Conservation (phyloP, 1,139 yeast genomes). For the Candida labiduridarum region DNA sequence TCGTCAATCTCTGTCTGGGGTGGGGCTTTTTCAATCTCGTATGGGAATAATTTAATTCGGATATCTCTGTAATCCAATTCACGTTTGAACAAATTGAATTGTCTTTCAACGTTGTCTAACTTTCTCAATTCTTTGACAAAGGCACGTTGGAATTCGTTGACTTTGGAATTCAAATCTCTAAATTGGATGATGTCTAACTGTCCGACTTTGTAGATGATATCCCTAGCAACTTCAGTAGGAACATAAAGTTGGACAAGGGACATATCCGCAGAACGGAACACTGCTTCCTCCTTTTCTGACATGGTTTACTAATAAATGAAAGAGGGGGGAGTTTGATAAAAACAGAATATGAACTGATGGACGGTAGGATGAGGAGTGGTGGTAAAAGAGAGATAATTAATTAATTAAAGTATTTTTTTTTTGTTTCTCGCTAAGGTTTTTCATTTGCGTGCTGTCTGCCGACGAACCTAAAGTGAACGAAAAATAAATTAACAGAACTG, state of each 20-base stretch:
- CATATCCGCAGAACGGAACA: slow-evolving; percentile 85
- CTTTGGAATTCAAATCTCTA: slow-evolving; percentile 67
- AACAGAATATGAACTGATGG: background rate
- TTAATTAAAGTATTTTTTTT: background rate
- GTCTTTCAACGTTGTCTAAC: slow-evolving; percentile 70
- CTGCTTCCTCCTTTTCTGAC: slow-evolving; percentile 58
- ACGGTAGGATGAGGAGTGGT: background rate
- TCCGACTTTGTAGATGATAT: slow-evolving; percentile 65
- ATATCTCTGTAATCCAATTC: slow-evolving; percentile 54
- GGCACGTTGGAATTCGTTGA: slow-evolving; percentile 71
- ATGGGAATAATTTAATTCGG: slow-evolving; percentile 44
- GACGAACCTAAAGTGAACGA: no score
- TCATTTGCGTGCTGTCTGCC: no score
- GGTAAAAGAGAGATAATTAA: background rate
- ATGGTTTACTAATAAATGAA: slow-evolving; percentile 3
- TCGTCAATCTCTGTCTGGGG: slow-evolving; percentile 77
- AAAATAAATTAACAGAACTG: no score
- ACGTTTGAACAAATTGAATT: slow-evolving; percentile 52
- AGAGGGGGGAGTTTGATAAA: background rate
- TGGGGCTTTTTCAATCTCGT: slow-evolving; percentile 38
- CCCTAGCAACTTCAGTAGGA: slow-evolving; percentile 71
- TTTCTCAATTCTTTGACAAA: slow-evolving; percentile 70
- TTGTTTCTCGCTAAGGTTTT: background rate
- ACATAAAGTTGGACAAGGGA: slow-evolving; percentile 72
- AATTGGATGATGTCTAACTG: slow-evolving; percentile 66